phyloP scores from a whole-genome alignment of 768 basidiomycete species.

The Leucogyrophana mollusca region DNA sequence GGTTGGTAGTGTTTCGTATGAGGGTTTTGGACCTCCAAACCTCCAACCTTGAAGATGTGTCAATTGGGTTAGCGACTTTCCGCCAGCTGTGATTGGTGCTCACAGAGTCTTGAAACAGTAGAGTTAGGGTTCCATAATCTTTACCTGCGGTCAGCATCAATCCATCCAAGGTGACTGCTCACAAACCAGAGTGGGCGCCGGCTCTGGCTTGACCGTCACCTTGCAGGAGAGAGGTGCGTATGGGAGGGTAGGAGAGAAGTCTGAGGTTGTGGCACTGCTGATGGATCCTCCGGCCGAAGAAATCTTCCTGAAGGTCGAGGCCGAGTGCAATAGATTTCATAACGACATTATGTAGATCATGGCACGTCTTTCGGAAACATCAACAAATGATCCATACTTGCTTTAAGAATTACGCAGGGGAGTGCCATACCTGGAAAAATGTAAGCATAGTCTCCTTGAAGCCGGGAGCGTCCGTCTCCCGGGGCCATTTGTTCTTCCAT shows the following conservation, averaged over 20 bases:
- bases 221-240: slow-evolving; percentile 55
- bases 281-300: slow-evolving; percentile 74
- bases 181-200: slow-evolving; percentile 70
- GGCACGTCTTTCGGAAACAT: slow-evolving; percentile 56
- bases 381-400: too few relatives aligned
- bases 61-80: not conserved
- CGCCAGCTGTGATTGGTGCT: slow-evolving; percentile 12
- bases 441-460: slow-evolving; percentile 74
- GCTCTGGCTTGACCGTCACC: slow-evolving; percentile 75
- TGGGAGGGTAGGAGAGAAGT: slow-evolving; percentile 78
- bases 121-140: slow-evolving; percentile 82
- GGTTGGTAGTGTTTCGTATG: slow-evolving; percentile 70
- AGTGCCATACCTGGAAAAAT: slow-evolving; percentile 59
- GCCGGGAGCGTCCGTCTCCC: slow-evolving; percentile 54
- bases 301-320: slow-evolving; percentile 66
- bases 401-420: slow-evolving; percentile 6
- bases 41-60: slow-evolving; percentile 56
- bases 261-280: slow-evolving; percentile 81
- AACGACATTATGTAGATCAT: slow-evolving; percentile 68
- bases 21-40: slow-evolving; percentile 80
- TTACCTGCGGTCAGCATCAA: not conserved
- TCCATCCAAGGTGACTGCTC: not conserved
- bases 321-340: slow-evolving; percentile 89
- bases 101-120: slow-evolving; percentile 78
- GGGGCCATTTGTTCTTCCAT: slow-evolving; percentile 84